Conservation (phyloP, 108 stramenopile genomes). For the Conticribra weissflogii region DNA sequence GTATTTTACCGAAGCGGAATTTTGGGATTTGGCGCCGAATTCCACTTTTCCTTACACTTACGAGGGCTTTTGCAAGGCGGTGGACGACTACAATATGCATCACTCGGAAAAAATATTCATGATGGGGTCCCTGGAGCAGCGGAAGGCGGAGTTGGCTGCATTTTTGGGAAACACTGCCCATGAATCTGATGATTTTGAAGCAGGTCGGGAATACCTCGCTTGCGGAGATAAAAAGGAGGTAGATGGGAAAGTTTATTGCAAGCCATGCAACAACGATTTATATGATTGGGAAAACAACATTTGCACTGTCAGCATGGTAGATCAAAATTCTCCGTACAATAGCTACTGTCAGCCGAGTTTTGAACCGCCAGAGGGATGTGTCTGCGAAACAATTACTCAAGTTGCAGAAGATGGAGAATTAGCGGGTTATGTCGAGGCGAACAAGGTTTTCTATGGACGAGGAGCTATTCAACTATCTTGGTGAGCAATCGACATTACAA, state of each 20-base stretch:
- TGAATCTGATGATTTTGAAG: conserved; percentile 44
- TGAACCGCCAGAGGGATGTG: conserved; percentile 33
- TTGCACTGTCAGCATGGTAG: conserved; percentile 24
- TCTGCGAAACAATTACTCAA: conserved; percentile 32
- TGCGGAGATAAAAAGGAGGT: conserved; percentile 41
- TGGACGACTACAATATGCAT: conserved; percentile 35
- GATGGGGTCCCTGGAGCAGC: conserved; percentile 29
- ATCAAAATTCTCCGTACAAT: conserved; percentile 33
- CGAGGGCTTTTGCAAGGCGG: conserved; percentile 34
- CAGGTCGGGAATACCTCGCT: conserved; percentile 42
- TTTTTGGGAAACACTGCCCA: conserved; percentile 49
- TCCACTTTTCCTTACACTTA: conserved; percentile 46
- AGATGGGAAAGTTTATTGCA: conserved; percentile 39
- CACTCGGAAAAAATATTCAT: conserved; percentile 37
- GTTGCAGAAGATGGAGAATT: conserved; percentile 26
- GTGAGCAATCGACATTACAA: not conserved
- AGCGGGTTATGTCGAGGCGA: conserved; percentile 34
- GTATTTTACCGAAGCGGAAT: conserved; percentile 19
- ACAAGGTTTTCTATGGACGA: conserved; percentile 39
- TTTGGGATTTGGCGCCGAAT: conserved; percentile 26
- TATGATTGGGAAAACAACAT: conserved; percentile 22
- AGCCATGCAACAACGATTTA: conserved; percentile 33
- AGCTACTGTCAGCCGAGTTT: conserved; percentile 30
- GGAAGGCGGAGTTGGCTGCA: conserved; percentile 28
- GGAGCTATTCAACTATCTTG: conserved; percentile 33